These are phyloP conservation scores for Dothistroma septosporum DNA, from an alignment of 2,329 filamentous ascomycete species.

Conservation along the genomic window DNA sequence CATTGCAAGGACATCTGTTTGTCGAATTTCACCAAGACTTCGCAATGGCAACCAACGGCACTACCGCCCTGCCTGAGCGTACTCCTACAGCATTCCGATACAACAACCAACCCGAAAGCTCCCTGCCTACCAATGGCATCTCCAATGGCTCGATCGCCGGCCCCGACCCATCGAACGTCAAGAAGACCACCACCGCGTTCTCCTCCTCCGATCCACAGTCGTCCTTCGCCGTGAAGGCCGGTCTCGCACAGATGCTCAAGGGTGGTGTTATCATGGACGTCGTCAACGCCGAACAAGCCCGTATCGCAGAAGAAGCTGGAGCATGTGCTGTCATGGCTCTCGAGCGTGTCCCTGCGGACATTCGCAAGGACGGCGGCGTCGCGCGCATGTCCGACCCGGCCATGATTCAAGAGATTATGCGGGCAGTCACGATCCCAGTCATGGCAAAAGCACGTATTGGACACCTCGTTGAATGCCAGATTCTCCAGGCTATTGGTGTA, in stretches of 20 bases:
- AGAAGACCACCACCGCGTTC: constrained; percentile 19
- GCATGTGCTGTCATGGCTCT: constrained; percentile 97
- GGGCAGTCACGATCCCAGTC: constrained; percentile 90
- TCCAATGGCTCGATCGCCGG: constrained; percentile 12
- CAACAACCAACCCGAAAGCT: constrained; percentile 9
- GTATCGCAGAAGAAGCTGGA: constrained; percentile 95
- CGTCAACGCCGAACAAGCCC: constrained; percentile 82
- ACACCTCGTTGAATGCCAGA: constrained; percentile 96
- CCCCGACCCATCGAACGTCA: constrained; percentile 18
- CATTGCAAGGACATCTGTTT: neutral
- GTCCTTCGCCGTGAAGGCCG: constrained; percentile 86
- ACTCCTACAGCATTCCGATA: constrained; percentile 19
- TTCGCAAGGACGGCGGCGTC: constrained; percentile 85
- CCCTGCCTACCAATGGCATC: constrained; percentile 20
- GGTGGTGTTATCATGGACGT: constrained; percentile 99
- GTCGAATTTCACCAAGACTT: neutral
- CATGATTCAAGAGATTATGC: constrained; percentile 95
- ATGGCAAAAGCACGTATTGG: constrained; percentile 99
- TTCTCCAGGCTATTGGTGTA: constrained; percentile 88
- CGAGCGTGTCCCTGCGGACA: constrained; percentile 94
- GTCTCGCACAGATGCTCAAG: constrained; percentile 96
- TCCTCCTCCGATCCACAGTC: constrained; percentile 30
- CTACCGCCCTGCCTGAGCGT: constrained; percentile 6
- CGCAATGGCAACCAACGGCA: constrained; percentile 19
- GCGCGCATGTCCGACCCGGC: constrained; percentile 93